A percentile compares a stretch with the other conserved stretches of the same genome.
Conservation (phyloP, 371 early-diverging fungal genomes). For the Fennellomyces sp. region DNA sequence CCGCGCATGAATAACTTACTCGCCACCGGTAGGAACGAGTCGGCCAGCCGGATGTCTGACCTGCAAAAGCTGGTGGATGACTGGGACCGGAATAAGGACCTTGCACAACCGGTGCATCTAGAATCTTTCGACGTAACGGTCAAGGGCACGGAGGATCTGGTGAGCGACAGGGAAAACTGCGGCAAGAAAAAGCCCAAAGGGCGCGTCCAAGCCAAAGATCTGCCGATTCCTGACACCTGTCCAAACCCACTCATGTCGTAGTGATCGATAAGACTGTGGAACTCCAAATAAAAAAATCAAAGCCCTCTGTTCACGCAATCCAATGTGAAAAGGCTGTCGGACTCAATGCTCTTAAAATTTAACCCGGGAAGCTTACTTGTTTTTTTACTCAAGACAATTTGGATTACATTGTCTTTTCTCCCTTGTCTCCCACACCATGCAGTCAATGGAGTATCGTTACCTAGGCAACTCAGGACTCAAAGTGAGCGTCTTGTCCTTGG, state of each 20-base stretch:
- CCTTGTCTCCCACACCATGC: background rate
- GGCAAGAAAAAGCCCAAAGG: slow-evolving; percentile 13
- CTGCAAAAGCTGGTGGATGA: slow-evolving; percentile 33
- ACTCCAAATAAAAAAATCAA: background rate
- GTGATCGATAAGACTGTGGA: background rate
- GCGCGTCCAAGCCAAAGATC: slow-evolving; percentile 11
- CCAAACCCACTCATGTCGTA: slow-evolving; percentile 21
- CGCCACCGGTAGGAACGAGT: slow-evolving; percentile 28
- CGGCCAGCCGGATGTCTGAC: slow-evolving; percentile 46
- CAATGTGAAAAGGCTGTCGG: no score
- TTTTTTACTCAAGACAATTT: background rate
- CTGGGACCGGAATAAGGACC: slow-evolving; percentile 38
- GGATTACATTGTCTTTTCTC: background rate
- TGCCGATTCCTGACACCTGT: slow-evolving; percentile 44
- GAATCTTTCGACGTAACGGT: slow-evolving; percentile 35
- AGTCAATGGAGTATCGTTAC: slow-evolving; percentile 79
- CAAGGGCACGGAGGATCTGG: slow-evolving; percentile 41
- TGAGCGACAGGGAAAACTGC: slow-evolving; percentile 29
- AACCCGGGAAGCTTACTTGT: background rate
- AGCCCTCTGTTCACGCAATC: no score
- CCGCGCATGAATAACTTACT: background rate
- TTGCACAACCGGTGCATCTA: slow-evolving; percentile 28
- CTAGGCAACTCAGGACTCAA: slow-evolving; percentile 83
- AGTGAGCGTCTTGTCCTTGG: slow-evolving; percentile 56
- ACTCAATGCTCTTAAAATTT: background rate